Percentiles rank a stretch among this genome's conserved stretches.
These are phyloP conservation scores for Calonectria pteridis DNA, from an alignment of 2,329 filamentous ascomycete genomes.

Conservation along the genomic window DNA sequence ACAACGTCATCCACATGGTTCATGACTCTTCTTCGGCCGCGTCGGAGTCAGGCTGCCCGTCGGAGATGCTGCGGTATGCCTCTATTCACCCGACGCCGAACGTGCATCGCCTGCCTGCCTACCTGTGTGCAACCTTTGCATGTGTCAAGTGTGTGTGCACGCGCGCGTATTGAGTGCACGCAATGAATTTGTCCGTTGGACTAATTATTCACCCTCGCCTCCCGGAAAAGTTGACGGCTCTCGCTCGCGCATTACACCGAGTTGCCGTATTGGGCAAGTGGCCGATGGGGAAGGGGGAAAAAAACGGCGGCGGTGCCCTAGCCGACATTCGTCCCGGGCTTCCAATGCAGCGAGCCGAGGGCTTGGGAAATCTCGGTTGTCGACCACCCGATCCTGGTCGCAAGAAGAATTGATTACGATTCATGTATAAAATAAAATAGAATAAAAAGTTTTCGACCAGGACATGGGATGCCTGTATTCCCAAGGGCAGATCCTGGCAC, in stretches of 20 bases:
- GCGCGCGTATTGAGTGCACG: not conserved
- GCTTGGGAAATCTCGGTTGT: not conserved
- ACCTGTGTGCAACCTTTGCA: not conserved
- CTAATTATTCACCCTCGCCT: not conserved
- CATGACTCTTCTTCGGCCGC: slow-evolving; percentile 2
- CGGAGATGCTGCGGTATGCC: not conserved
- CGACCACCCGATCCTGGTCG: not conserved
- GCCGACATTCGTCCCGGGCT: slow-evolving; percentile 15
- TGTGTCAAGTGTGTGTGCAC: not conserved
- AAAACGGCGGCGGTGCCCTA: not conserved
- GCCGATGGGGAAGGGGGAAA: not conserved
- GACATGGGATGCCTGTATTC: not conserved
- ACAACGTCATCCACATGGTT: not conserved
- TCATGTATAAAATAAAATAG: not conserved
- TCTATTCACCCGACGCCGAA: not conserved
- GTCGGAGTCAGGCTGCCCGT: not conserved
- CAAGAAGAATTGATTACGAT: not conserved
- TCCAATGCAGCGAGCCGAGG: slow-evolving; percentile 20
- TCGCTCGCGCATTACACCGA: slow-evolving; percentile 13
- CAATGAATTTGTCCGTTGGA: slow-evolving; percentile 16
- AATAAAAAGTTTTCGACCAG: not conserved
- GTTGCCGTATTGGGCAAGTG: slow-evolving; percentile 9
- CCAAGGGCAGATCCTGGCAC: slow-evolving; percentile 2
- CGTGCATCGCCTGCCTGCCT: not conserved
- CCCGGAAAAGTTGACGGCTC: not conserved